Base-by-base conservation (phyloP, 306 rosid genomes). In the Oemleria cerasiformis region DNA sequence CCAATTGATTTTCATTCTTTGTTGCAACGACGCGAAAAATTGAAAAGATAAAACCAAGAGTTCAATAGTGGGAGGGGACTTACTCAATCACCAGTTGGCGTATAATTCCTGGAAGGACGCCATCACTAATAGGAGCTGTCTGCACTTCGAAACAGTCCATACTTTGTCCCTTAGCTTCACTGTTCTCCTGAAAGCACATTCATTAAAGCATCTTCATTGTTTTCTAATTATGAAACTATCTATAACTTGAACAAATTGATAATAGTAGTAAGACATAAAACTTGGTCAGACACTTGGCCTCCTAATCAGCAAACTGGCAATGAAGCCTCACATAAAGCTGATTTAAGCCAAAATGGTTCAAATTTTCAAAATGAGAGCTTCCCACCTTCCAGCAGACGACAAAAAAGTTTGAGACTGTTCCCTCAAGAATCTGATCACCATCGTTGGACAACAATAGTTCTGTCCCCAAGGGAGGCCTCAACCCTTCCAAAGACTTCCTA, bases 11-110 rank as follows among this genome's bases (percentile, higher is more conserved):
- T 45, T 16, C 60, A 7, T 1, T 11, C 6, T 39, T 21, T 48
- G 63, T 19, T 16, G 9, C 65, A 56, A 23, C 56, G 8, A 14
- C 7, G 19, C 20, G 36, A 30, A 30, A 30, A 30, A 30, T 1
- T 30, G 36, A 30, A 30, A 30, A 30, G 12, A 12, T 21, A 15
- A 5, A 45, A 13, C 59, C 48, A 6, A 38, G 5, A 30, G 39
- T 58, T 42, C 56, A 44, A 39, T 25, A 56, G 58, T 17, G 63
- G 9, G 56, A 72, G 73, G 41, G 34, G 64, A 51, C 94, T 57
- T 82, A 91, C 96, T 94, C 98, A 4, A 85, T 84, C 56, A 91
- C 91, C 74, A 91, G 59, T 74, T 86, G 96, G 58, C 96, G 97
- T 36, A 86, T 83, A 19, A 75, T 78, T 77, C 99, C 95, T n/a